phyloP scores from a whole-genome alignment of 1,284 basidiomycete species.

The Ceratobasidium sp. region DNA sequence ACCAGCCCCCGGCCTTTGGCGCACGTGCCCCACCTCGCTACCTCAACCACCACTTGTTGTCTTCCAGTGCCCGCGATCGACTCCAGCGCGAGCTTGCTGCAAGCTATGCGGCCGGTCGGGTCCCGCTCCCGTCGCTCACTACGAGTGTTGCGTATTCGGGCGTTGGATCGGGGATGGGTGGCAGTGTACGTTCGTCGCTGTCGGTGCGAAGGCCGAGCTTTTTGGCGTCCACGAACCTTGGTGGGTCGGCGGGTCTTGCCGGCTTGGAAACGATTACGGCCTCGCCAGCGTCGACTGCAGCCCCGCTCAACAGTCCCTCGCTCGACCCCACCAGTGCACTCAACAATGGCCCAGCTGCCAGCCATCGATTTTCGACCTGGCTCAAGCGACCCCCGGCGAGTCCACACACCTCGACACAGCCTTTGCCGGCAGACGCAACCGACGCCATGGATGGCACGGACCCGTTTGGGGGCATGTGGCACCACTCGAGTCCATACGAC shows the following conservation, averaged over 20 bases:
- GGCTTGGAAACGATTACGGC: constrained; percentile 26
- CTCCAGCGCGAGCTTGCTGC: constrained; percentile 5
- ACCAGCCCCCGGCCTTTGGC: constrained; percentile 28
- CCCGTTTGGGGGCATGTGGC: constrained; percentile 40
- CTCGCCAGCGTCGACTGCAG: constrained; percentile 23
- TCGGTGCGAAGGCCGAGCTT: constrained; percentile 14
- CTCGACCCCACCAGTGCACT: constrained; percentile 15
- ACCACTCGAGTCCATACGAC: constrained; percentile 41
- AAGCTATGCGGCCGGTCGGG: neutral
- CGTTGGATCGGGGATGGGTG: constrained; percentile 13
- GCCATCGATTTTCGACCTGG: constrained; percentile 21
- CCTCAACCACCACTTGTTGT: constrained; percentile 22
- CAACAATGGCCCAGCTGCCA: constrained; percentile 20
- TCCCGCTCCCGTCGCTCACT: constrained; percentile 16
- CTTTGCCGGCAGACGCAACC: constrained; percentile 22
- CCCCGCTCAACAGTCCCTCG: constrained; percentile 29
- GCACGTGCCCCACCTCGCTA: constrained; percentile 24
- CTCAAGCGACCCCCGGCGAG: constrained; percentile 30
- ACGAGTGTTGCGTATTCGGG: constrained; percentile 17
- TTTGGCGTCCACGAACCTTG: constrained; percentile 6
- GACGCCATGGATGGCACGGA: constrained; percentile 40
- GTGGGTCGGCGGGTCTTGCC: constrained; percentile 24
- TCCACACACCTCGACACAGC: constrained; percentile 26
- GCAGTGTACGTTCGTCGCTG: constrained; percentile 12
- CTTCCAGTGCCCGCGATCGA: constrained; percentile 11